Conservation (phyloP, 2,329 filamentous ascomycete species). For the Capronia epimyces region DNA sequence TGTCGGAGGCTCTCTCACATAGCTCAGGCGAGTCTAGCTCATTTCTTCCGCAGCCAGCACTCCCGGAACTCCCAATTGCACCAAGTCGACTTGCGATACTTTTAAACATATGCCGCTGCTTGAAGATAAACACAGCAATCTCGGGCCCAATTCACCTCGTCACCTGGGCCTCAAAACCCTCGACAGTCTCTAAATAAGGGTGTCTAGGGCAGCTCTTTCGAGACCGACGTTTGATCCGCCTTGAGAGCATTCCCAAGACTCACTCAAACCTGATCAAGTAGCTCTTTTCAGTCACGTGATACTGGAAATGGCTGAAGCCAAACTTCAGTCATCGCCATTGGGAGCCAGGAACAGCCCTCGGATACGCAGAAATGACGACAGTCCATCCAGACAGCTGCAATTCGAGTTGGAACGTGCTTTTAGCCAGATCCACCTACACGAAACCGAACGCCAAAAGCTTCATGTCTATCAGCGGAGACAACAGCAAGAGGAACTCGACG, state of each 20-base stretch:
- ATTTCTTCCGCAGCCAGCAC: no score
- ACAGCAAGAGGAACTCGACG: constrained; percentile 57
- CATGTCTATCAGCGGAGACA: constrained; percentile 40
- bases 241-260: not conserved
- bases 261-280: not conserved
- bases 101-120: not conserved
- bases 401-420: constrained; percentile 39
- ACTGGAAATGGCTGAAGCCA: constrained; percentile 9
- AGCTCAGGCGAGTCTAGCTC: no score
- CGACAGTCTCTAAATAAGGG: not conserved
- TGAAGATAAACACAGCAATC: no score
- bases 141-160: no score
- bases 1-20: no score
- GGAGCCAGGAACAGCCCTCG: constrained; percentile 17
- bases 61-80: not conserved
- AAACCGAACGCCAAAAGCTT: constrained; percentile 40
- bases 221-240: not conserved
- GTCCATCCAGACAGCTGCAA: constrained; percentile 24
- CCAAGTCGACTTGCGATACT: not conserved
- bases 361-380: constrained; percentile 20
- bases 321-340: constrained; percentile 18
- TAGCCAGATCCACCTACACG: constrained; percentile 39
- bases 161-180: no score
- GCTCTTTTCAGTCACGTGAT: constrained; percentile 14
- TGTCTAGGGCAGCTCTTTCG: no score